These are phyloP conservation scores for Quercus phellos DNA, from an alignment of 331 rosid species.

Conservation along the genomic window DNA sequence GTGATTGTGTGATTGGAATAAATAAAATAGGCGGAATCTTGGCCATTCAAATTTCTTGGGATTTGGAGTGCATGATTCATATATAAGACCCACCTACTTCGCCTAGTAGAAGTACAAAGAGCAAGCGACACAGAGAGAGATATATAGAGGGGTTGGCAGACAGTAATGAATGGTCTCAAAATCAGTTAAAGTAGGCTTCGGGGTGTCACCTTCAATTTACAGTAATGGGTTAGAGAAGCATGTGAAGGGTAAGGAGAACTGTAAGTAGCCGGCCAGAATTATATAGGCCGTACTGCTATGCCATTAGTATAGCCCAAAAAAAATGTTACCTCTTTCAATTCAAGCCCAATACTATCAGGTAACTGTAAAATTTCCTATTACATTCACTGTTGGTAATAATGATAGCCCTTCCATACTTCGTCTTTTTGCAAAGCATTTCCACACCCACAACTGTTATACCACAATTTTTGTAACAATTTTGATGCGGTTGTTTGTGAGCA, in stretches of 20 bases:
- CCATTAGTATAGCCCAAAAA: conserved; percentile 9
- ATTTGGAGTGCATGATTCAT: conserved; percentile 29
- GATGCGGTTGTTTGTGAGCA: accelerated
- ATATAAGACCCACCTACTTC: not conserved
- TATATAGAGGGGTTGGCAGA: not conserved
- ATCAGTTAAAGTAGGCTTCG: conserved; percentile 20
- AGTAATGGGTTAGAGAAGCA: conserved; percentile 55
- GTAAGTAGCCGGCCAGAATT: conserved; percentile 7
- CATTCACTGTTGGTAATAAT: not conserved
- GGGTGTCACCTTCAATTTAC: conserved; percentile 37
- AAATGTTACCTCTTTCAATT: not conserved
- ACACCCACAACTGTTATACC: no score
- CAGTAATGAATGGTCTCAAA: conserved; percentile 49
- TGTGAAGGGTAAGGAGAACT: conserved; percentile 27
- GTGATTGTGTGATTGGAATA: not conserved
- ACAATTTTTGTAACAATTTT: no score
- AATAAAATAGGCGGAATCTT: not conserved
- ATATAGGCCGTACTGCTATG: conserved; percentile 11
- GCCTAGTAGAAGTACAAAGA: not conserved
- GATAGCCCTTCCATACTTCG: not conserved
- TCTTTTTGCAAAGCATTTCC: no score
- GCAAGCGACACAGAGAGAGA: not conserved
- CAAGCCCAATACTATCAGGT: not conserved
- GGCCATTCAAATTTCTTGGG: conserved; percentile 16
- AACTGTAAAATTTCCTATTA: not conserved